Percentiles rank a stretch among this genome's conserved stretches.
These are phyloP conservation scores for Aspergillus felis DNA, from an alignment of 2,329 filamentous ascomycete species.

Conservation along the genomic window DNA sequence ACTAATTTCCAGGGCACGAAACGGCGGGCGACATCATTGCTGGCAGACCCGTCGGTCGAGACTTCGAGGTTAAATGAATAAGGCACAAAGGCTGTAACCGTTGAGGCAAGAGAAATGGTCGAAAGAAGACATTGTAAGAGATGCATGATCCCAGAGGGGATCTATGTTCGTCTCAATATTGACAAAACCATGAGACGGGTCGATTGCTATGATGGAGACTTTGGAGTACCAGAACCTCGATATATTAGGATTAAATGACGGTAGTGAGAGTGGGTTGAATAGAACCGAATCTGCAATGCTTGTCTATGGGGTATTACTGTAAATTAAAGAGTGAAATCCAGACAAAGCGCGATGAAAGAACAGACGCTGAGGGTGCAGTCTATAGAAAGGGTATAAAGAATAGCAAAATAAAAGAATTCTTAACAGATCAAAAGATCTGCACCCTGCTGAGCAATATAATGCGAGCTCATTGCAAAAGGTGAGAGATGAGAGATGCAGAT, in stretches of 20 bases:
- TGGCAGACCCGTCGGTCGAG: slow-evolving; percentile 12
- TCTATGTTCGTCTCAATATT: neutral
- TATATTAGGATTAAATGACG: neutral
- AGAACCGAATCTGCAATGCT: neutral
- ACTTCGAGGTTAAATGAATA: slow-evolving; percentile 27
- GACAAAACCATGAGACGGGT: neutral
- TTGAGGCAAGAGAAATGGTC: slow-evolving; percentile 27
- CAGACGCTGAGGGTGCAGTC: neutral
- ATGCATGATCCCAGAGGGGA: slow-evolving; percentile 30
- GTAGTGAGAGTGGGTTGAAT: neutral
- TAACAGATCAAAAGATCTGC: neutral
- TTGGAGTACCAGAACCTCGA: neutral
- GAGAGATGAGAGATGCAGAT: neutral
- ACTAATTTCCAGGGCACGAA: slow-evolving; percentile 31
- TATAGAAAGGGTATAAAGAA: neutral
- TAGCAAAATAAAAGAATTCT: neutral
- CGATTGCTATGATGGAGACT: neutral
- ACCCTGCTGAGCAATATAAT: neutral
- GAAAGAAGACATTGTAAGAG: slow-evolving; percentile 34
- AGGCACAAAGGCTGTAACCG: slow-evolving; percentile 43
- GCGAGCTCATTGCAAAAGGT: neutral
- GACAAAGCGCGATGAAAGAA: neutral
- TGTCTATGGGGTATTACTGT: neutral
- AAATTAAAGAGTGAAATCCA: neutral
- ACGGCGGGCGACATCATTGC: slow-evolving; percentile 22